Percentiles rank a stretch among this genome's conserved stretches.
These are phyloP conservation scores for Gaeumannomyces sp. DNA, from an alignment of 2,329 filamentous ascomycete species.

Conservation along the genomic window DNA sequence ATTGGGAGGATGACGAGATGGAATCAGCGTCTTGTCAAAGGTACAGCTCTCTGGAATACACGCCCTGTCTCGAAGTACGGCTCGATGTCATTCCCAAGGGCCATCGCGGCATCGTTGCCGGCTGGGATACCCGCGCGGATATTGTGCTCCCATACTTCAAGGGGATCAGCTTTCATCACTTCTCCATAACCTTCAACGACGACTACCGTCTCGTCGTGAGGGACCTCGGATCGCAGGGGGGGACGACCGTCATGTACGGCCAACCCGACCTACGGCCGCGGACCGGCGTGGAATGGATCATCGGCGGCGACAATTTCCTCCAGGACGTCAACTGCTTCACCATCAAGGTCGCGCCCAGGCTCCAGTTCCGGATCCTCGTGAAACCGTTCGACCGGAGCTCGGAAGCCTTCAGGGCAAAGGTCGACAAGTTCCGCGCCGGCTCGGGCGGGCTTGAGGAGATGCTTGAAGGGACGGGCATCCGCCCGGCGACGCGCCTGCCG, in stretches of 20 bases:
- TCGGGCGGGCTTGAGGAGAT: not conserved
- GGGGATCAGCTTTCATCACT: not conserved
- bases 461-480: not conserved
- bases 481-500: not conserved
- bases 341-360: not conserved
- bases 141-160: not conserved
- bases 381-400: not conserved
- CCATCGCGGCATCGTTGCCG: not conserved
- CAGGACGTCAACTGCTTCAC: not conserved
- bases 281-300: not conserved
- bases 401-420: not conserved
- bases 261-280: not conserved
- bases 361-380: not conserved
- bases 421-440: conserved; percentile 1
- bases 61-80: not conserved
- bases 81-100: not conserved
- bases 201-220: conserved; percentile 1
- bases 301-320: not conserved
- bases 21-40: not conserved
- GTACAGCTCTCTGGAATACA: not conserved
- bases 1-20: not conserved
- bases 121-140: not conserved
- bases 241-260: not conserved
- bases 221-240: not conserved
- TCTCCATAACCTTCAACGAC: conserved; percentile 1